These are phyloP conservation scores for Aspergillus felis DNA, from an alignment of 2,329 filamentous ascomycete genomes.

Conservation along the genomic window DNA sequence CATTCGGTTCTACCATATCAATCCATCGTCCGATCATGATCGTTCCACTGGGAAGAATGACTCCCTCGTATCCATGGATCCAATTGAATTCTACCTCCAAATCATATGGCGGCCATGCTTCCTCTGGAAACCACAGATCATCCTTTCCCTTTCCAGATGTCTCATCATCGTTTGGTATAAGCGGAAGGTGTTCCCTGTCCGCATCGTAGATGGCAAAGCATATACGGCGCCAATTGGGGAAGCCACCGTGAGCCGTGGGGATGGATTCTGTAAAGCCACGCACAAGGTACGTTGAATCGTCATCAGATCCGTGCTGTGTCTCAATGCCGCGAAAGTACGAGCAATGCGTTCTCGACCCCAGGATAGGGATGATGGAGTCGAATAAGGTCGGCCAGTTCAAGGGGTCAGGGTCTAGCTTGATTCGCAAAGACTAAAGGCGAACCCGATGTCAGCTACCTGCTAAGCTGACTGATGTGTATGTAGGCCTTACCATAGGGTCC, in stretches of 20 bases:
- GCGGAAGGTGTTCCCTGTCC: conserved; percentile 14
- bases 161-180: conserved; percentile 15
- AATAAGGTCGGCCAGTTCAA: conserved; percentile 28
- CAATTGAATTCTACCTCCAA: conserved; percentile 25
- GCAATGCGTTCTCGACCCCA: conserved; percentile 1
- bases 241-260: conserved; percentile 19
- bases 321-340: conserved; percentile 26
- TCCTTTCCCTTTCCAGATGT: conserved; percentile 1
- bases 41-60: conserved; percentile 44
- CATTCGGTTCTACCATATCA: conserved; percentile 21
- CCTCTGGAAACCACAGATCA: conserved; percentile 3
- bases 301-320: conserved; percentile 8
- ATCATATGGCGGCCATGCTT: conserved; percentile 12
- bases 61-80: conserved; percentile 46
- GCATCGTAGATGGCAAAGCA: conserved; percentile 34
- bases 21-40: conserved; percentile 50
- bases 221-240: conserved; percentile 36
- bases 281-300: conserved; percentile 14
- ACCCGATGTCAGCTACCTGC: conserved; percentile 2
- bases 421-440: conserved; percentile 18
- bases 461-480: background rate
- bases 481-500: conserved; percentile 21
- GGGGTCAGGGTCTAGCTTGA: conserved; percentile 12
- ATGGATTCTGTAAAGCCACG: conserved; percentile 36
- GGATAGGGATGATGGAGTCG: conserved; percentile 18